A percentile compares a stretch with the other conserved stretches of the same genome.
Evolutionary conservation across 2,329 filamentous ascomycete genomes (phyloP).

Genomic region (Westerdykella sp.): DNA sequence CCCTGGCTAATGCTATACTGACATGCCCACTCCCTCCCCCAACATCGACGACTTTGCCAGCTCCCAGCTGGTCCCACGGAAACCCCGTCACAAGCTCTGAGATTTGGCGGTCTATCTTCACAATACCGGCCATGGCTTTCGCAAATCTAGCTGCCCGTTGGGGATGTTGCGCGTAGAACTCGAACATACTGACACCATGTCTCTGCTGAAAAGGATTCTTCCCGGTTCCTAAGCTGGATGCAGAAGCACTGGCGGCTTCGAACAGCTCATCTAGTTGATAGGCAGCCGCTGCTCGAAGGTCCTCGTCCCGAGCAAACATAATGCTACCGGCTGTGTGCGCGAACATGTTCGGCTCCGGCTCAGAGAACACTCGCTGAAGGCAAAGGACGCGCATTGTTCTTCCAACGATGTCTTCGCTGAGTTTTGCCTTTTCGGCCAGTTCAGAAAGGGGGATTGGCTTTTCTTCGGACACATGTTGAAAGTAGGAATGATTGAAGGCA

Average conservation of each 20-base stretch:
- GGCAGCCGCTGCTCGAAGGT: slow-evolving; percentile 10
- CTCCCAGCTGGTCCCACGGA: slow-evolving; percentile 10
- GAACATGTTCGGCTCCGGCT: slow-evolving; percentile 12
- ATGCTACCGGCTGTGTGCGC: slow-evolving; percentile 11
- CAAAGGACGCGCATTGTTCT: slow-evolving; percentile 13
- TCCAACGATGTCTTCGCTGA: slow-evolving; percentile 11
- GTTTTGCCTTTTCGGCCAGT: slow-evolving; percentile 10
- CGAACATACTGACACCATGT: slow-evolving; percentile 17
- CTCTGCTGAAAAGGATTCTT: slow-evolving; percentile 18
- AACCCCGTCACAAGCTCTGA: slow-evolving; percentile 17
- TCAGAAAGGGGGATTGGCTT: slow-evolving; percentile 5
- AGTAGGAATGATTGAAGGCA: slow-evolving; percentile 15
- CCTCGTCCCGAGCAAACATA: slow-evolving; percentile 9
- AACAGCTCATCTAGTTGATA: slow-evolving; percentile 25
- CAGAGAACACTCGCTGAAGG: slow-evolving; percentile 13
- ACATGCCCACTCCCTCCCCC: slow-evolving; percentile 20
- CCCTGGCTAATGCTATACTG: slow-evolving; percentile 13
- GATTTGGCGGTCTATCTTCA: slow-evolving; percentile 22
- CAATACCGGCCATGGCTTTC: slow-evolving; percentile 24
- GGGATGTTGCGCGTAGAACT: slow-evolving; percentile 23
- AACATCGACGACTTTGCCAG: slow-evolving; percentile 16
- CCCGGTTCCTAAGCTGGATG: slow-evolving; percentile 1
- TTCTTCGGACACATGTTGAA: slow-evolving; percentile 10
- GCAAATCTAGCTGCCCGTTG: slow-evolving; percentile 22
- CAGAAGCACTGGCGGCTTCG: slow-evolving; percentile 15